A percentile compares a stretch with the other conserved stretches of the same genome.
Evolutionary conservation across 805 yeast genomes (phyloP).

Genomic region (Wickerhamiella dianesei): DNA sequence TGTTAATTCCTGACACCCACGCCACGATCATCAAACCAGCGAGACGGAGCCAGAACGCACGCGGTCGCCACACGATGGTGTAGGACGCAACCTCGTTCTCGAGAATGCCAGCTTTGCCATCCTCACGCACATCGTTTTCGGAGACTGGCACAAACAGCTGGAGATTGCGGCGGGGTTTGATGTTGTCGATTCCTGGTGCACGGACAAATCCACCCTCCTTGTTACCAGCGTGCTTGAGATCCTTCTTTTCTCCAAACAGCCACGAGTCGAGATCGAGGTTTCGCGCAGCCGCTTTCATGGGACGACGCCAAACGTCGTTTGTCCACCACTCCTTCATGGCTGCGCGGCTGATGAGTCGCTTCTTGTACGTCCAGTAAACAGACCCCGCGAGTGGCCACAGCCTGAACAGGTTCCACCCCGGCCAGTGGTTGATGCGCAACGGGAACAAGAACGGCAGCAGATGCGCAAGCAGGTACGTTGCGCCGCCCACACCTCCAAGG

Average conservation of each 20-base stretch:
- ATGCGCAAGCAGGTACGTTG: constrained; percentile 38
- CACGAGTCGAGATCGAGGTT: constrained; percentile 23
- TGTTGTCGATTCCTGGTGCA: constrained; percentile 75
- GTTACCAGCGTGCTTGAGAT: constrained; percentile 42
- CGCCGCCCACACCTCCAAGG: constrained; percentile 56
- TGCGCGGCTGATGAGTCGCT: constrained; percentile 49
- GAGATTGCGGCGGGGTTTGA: constrained; percentile 43
- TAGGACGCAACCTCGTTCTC: constrained; percentile 37
- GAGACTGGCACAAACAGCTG: constrained; percentile 73
- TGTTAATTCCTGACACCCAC: constrained; percentile 26
- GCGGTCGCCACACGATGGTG: constrained; percentile 77
- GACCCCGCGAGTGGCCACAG: constrained; percentile 11
- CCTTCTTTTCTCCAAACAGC: constrained; percentile 29
- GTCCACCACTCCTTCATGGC: constrained; percentile 51
- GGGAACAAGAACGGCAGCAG: constrained; percentile 15
- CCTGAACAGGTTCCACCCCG: constrained; percentile 6
- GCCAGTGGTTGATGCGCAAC: constrained; percentile 21
- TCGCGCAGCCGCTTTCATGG: constrained; percentile 6
- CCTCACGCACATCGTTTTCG: constrained; percentile 51
- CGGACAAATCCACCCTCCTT: constrained; percentile 71
- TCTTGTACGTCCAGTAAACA: constrained; percentile 23
- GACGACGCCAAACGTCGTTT: constrained; percentile 22
- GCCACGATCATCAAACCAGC: constrained; percentile 33
- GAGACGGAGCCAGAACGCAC: constrained; percentile 50
- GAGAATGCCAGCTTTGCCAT: constrained; percentile 28